A percentile compares a stretch with the other conserved stretches of the same genome.
phyloP scores from a whole-genome alignment of 345 rosid genomes.

The Ceriops zippeliana region DNA sequence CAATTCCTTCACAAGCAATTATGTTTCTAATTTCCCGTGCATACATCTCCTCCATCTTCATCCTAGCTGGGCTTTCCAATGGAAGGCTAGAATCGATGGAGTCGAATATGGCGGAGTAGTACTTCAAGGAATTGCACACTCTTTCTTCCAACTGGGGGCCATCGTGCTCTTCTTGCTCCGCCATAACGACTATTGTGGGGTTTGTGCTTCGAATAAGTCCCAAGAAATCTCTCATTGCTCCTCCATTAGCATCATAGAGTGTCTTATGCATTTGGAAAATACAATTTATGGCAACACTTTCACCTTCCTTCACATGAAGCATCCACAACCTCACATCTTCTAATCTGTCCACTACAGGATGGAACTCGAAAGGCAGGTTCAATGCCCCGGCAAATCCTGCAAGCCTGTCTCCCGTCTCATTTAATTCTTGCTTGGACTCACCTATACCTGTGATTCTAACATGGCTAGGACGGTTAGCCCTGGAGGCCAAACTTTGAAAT shows the following conservation, averaged over 20 bases:
- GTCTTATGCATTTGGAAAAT: constrained; percentile 81
- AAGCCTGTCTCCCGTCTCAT: constrained; percentile 89
- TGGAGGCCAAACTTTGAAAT: constrained; percentile 86
- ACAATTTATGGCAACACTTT: constrained; percentile 81
- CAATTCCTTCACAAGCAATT: constrained; percentile 88
- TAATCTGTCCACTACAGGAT: constrained; percentile 87
- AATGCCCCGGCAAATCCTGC: constrained; percentile 72
- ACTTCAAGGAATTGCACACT: constrained; percentile 63
- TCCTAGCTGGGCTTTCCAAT: constrained; percentile 57
- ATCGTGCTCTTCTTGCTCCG: constrained; percentile 88
- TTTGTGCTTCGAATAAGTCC: constrained; percentile 84
- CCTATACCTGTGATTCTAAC: constrained; percentile 89
- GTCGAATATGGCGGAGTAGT: constrained; percentile 81
- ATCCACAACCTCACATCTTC: constrained; percentile 99
- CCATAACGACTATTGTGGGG: constrained; percentile 57
- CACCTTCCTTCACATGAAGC: constrained; percentile 96
- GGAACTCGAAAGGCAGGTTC: constrained; percentile 91
- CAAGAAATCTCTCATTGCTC: constrained; percentile 64
- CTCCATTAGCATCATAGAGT: constrained; percentile 64
- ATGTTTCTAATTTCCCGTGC: constrained; percentile 78
- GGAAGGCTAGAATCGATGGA: constrained; percentile 58
- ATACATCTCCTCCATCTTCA: constrained; percentile 77
- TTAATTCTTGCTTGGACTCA: constrained; percentile 84
- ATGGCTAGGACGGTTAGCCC: constrained; percentile 73
- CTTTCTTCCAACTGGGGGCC: constrained; percentile 48